Evolutionary conservation across 768 basidiomycete species (phyloP).

Genomic region (Amylocystis lapponica): DNA sequence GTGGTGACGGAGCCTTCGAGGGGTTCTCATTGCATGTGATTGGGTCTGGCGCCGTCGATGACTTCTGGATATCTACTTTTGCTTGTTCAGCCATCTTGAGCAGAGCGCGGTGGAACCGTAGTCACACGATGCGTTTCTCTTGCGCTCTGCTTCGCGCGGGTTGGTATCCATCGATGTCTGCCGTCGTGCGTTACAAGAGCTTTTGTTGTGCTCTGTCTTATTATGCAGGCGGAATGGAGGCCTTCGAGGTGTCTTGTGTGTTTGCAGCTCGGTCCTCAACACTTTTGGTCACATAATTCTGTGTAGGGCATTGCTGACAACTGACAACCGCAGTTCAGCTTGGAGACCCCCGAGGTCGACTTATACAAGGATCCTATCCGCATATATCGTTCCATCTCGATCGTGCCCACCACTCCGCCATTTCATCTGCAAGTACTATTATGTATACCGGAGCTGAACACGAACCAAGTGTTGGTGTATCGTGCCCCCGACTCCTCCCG

Average conservation of each 20-base stretch:
- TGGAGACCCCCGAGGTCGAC: conserved; percentile 73
- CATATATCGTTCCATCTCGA: conserved; percentile 54
- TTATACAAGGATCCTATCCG: conserved; percentile 58
- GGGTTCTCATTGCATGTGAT: too few species aligned
- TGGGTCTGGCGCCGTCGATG: too few species aligned
- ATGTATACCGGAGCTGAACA: conserved; percentile 59
- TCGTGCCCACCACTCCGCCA: conserved; percentile 43
- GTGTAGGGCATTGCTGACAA: conserved; percentile 1
- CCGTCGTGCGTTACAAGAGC: too few species aligned
- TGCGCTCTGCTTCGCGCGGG: too few species aligned
- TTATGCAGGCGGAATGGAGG: not conserved
- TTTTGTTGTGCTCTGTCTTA: too few species aligned
- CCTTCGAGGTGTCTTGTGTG: not conserved
- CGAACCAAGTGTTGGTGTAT: conserved; percentile 71
- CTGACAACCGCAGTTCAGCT: conserved; percentile 59
- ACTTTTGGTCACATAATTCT: not conserved
- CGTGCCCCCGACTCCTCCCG: conserved; percentile 53
- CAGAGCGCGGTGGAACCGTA: too few species aligned
- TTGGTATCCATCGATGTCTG: too few species aligned
- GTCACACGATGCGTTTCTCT: too few species aligned
- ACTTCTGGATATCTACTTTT: too few species aligned
- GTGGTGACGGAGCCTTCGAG: too few species aligned
- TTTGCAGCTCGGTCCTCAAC: not conserved
- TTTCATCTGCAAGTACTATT: conserved; percentile 69
- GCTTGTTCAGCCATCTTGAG: too few species aligned